phyloP scores from a whole-genome alignment of 768 basidiomycete genomes.

The Rhodotorula kratochvilovae region DNA sequence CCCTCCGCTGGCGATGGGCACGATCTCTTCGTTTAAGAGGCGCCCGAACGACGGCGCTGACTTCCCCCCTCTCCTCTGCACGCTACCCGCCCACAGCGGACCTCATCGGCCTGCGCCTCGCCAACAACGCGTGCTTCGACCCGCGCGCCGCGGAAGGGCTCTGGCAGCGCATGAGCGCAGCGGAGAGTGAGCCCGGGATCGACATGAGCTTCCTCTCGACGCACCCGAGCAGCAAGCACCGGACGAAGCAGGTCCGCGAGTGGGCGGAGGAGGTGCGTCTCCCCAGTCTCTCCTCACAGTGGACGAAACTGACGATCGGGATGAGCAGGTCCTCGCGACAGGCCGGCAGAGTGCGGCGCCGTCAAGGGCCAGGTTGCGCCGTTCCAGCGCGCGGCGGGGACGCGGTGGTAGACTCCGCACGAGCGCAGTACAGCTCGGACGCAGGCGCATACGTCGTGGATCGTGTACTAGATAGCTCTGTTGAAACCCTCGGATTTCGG shows the following conservation, averaged over 20 bases:
- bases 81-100: conserved; percentile 58
- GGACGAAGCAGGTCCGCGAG: conserved; percentile 54
- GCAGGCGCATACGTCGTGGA: too few species aligned
- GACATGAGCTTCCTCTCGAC: conserved; percentile 65
- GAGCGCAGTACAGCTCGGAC: too few species aligned
- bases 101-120: conserved; percentile 72
- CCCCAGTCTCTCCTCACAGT: not conserved
- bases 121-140: conserved; percentile 80
- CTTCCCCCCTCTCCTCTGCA: too few species aligned
- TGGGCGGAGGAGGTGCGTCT: conserved; percentile 36
- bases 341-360: conserved; percentile 17
- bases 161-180: conserved; percentile 62
- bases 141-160: conserved; percentile 73
- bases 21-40: too few species aligned
- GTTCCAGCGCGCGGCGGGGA: conserved; percentile 7
- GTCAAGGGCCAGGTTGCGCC: not conserved
- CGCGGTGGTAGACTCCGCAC: conserved; percentile 2
- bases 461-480: not conserved
- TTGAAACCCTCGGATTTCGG: too few species aligned
- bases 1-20: too few species aligned
- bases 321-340: conserved; percentile 12
- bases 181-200: conserved; percentile 52
- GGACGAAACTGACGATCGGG: too few species aligned
- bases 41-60: too few species aligned
- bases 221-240: conserved; percentile 69